These are phyloP conservation scores for Talaromyces marneffei DNA, from an alignment of 2,329 filamentous ascomycete genomes.

Conservation along the genomic window DNA sequence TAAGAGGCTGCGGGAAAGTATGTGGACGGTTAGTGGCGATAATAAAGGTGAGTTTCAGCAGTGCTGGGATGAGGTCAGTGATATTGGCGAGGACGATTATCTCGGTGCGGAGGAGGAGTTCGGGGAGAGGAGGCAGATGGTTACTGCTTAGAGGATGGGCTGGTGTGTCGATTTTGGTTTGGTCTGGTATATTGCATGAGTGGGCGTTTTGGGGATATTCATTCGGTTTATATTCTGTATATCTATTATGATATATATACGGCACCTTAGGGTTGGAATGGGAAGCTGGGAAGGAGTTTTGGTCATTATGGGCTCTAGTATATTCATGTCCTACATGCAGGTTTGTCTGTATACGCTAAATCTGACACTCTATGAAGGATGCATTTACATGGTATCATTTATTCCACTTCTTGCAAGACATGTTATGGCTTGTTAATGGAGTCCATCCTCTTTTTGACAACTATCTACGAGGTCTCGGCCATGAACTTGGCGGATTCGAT, in stretches of 20 bases:
- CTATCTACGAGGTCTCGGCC: no score
- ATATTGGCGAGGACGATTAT: conserved; percentile 81
- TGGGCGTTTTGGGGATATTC: background rate
- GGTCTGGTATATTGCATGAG: background rate
- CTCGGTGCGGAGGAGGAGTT: conserved; percentile 69
- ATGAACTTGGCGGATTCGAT: no score
- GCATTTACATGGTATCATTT: no score
- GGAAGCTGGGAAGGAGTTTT: background rate
- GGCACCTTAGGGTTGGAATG: background rate
- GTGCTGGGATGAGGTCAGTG: conserved; percentile 81
- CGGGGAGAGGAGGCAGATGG: conserved; percentile 47
- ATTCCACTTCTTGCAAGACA: no score
- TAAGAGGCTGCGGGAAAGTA: conserved; percentile 83
- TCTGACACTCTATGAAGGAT: no score
- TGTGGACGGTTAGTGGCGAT: conserved; percentile 75
- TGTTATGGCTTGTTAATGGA: no score
- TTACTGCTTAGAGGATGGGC: conserved; percentile 18
- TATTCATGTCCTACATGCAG: no score
- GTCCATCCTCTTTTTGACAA: no score
- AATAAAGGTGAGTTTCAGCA: conserved; percentile 67
- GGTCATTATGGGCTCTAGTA: background rate
- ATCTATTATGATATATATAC: background rate
- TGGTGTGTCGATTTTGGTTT: background rate
- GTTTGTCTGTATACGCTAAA: no score
- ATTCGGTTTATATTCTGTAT: background rate